phyloP scores from a whole-genome alignment of 1,284 basidiomycete species.

The Sparassis latifolia region DNA sequence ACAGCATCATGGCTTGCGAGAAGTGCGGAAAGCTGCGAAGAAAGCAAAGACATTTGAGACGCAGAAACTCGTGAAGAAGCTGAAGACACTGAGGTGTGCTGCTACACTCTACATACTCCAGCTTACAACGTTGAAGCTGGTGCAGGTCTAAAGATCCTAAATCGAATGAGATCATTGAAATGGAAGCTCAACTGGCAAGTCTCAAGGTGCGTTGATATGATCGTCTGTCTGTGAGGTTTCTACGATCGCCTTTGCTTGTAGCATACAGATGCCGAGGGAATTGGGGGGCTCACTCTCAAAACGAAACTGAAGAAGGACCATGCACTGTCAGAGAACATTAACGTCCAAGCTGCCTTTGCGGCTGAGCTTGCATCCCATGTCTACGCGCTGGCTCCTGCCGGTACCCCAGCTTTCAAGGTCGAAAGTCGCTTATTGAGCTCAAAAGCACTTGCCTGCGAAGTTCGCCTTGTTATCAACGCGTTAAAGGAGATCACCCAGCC shows the following conservation, averaged over 20 bases:
- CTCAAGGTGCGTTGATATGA: slow-evolving; percentile 47
- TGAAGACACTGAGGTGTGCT: slow-evolving; percentile 57
- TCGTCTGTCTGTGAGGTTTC: no score
- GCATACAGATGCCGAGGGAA: slow-evolving; percentile 51
- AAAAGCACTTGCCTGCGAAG: slow-evolving; percentile 62
- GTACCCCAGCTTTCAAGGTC: slow-evolving; percentile 52
- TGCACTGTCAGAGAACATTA: slow-evolving; percentile 39
- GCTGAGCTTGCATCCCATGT: slow-evolving; percentile 33
- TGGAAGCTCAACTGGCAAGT: slow-evolving; percentile 63
- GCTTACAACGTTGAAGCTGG: slow-evolving; percentile 1
- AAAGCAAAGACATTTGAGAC: slow-evolving; percentile 80
- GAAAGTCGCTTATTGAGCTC: slow-evolving; percentile 74
- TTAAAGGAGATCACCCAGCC: slow-evolving; percentile 41
- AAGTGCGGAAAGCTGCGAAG: slow-evolving; percentile 68
- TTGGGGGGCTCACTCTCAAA: slow-evolving; percentile 58
- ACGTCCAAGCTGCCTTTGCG: slow-evolving; percentile 38
- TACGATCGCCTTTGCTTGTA: slow-evolving; percentile 21
- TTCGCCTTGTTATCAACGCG: slow-evolving; percentile 46
- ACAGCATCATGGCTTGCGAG: slow-evolving; percentile 61
- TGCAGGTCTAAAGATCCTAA: slow-evolving; percentile 36
- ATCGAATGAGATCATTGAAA: slow-evolving; percentile 36
- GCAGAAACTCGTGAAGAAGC: slow-evolving; percentile 77
- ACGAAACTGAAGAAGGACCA: slow-evolving; percentile 75
- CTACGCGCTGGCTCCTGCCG: slow-evolving; percentile 27
- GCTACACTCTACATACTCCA: slow-evolving; percentile 5